These are phyloP conservation scores for Globisporangium abappressorium DNA, from an alignment of 352 stramenopile genomes.

Conservation along the genomic window DNA sequence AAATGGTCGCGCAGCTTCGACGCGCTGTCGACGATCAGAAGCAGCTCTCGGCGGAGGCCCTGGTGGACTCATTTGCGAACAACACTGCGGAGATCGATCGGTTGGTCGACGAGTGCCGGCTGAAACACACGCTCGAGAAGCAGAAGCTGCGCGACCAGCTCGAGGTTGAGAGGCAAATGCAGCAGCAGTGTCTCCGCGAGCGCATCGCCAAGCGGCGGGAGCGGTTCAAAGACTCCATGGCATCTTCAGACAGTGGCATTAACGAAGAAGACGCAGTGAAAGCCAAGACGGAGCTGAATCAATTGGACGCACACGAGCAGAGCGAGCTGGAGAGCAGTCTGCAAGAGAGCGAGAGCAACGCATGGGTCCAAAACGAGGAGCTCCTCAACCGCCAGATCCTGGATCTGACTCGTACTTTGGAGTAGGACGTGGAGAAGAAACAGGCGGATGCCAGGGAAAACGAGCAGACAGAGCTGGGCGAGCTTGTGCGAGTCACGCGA, in stretches of 20 bases:
- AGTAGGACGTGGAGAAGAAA: constrained; percentile 18
- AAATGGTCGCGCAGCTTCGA: constrained; percentile 15
- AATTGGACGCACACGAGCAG: constrained; percentile 7
- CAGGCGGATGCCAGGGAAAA: constrained; percentile 9
- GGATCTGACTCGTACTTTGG: neutral
- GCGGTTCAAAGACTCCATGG: neutral
- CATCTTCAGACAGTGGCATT: neutral
- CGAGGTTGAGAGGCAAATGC: constrained; percentile 27
- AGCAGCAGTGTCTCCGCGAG: constrained; percentile 28
- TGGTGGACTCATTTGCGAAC: constrained; percentile 18
- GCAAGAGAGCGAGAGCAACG: constrained; percentile 1
- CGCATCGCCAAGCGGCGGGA: constrained; percentile 25
- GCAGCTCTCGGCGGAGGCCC: constrained; percentile 11
- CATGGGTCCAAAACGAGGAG: neutral
- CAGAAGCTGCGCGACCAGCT: constrained; percentile 17
- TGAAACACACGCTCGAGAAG: constrained; percentile 20
- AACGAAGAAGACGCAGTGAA: neutral
- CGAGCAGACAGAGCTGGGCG: constrained; percentile 26
- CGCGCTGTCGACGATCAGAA: constrained; percentile 17
- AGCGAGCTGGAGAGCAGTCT: constrained; percentile 2
- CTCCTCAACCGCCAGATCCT: neutral
- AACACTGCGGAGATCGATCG: constrained; percentile 21
- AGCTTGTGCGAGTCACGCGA: constrained; percentile 24
- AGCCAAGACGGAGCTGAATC: neutral
- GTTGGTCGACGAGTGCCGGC: constrained; percentile 19